These are phyloP conservation scores for Linanthus parryae DNA, from an alignment of 148 eudicot genomes.

Conservation along the genomic window DNA sequence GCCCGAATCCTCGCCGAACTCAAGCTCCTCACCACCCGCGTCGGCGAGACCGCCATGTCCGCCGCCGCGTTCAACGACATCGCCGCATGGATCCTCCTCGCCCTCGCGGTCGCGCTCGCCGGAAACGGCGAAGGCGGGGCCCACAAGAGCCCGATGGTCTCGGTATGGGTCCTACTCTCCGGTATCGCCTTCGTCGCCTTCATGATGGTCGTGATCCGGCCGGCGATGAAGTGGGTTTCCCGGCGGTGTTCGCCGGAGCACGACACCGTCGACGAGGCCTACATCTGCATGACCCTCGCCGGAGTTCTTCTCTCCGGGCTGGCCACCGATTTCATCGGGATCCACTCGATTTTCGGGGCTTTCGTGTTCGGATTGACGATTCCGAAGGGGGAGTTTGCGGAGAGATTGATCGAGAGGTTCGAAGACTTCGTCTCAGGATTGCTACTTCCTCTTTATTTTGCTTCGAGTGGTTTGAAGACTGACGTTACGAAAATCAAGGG, in stretches of 20 bases:
- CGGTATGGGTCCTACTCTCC: constrained; percentile 40
- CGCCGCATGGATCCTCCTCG: constrained; percentile 46
- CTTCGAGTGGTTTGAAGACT: constrained; percentile 63
- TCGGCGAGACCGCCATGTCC: constrained; percentile 51
- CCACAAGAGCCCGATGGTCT: constrained; percentile 34
- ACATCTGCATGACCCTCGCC: constrained; percentile 34
- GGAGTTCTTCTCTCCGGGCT: constrained; percentile 39
- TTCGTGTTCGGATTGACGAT: constrained; percentile 42
- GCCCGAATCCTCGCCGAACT: constrained; percentile 53
- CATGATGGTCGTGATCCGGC: constrained; percentile 35
- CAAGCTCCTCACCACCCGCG: constrained; percentile 37
- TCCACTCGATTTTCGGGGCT: constrained; percentile 41
- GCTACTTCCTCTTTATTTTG: constrained; percentile 51
- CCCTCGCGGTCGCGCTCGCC: constrained; percentile 43
- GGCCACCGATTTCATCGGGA: constrained; percentile 40
- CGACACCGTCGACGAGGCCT: constrained; percentile 23
- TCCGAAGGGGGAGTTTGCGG: constrained; percentile 43
- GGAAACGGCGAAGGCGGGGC: constrained; percentile 26
- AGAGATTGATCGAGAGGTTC: constrained; percentile 38
- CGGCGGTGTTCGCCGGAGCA: constrained; percentile 27
- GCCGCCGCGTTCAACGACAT: constrained; percentile 55
- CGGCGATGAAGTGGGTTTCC: constrained; percentile 35
- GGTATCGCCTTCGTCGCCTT: constrained; percentile 33
- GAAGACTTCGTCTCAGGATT: constrained; percentile 53
- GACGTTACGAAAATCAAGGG: constrained; percentile 39